Conservation (phyloP, 2,329 filamentous ascomycete genomes). For the Diaporthe aspalathi region DNA sequence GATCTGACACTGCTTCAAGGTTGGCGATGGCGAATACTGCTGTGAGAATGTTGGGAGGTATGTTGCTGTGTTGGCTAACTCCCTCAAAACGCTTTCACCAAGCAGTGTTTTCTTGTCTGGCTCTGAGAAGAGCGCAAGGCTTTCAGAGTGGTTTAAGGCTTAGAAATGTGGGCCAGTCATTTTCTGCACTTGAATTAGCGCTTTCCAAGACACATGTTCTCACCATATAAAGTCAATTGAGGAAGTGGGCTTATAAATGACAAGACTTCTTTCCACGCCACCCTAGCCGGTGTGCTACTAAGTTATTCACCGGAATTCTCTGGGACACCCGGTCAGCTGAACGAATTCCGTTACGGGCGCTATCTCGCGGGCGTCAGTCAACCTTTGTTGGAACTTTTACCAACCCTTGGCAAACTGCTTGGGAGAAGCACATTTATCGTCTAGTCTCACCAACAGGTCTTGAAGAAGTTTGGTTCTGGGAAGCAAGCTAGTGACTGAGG, state of each 20-base stretch:
- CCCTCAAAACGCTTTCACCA: neutral
- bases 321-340: conserved; percentile 11
- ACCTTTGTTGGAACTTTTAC: neutral
- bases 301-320: neutral
- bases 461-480: neutral
- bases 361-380: neutral
- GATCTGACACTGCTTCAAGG: conserved; percentile 63
- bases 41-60: conserved; percentile 45
- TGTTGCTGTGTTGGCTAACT: neutral
- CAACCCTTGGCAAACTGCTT: neutral
- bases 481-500: conserved; percentile 2
- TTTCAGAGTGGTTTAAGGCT: neutral
- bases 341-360: neutral
- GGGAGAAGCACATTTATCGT: neutral
- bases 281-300: neutral
- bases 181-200: neutral
- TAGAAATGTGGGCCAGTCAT: neutral
- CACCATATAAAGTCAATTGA: neutral
- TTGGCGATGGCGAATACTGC: conserved; percentile 68
- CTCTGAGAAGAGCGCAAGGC: neutral
- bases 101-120: neutral
- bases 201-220: neutral
- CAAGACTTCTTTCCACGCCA: neutral
- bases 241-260: neutral
- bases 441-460: conserved; percentile 4